Base-by-base conservation (phyloP, 345 rosid genomes). In the Geranium rotundifolium region DNA sequence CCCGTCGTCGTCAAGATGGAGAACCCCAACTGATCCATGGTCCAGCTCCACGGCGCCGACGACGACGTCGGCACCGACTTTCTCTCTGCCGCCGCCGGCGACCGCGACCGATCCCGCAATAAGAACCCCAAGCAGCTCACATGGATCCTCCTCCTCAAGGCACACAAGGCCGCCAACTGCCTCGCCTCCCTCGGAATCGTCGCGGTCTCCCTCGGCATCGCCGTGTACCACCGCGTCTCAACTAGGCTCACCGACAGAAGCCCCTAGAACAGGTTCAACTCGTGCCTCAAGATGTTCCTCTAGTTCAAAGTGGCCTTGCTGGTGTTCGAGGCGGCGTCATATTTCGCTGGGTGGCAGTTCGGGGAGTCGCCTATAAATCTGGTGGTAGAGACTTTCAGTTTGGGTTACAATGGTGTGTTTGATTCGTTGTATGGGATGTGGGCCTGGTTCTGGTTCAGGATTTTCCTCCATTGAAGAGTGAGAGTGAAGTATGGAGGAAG, bases 1-100 rank as follows among this genome's bases (percentile, higher is more conserved):
- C 91, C 99, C 29, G 99, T 92, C 3, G 96, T 92, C n/a, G 88
- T 92, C 39, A 92, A 89, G 73, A 90, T 92, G 97, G 96, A 92
- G 69, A 90, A 92, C 72, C 99, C 99, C 3, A 92, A 90, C 76
- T 92, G 99, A 97, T 90, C 97, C 23, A 90, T 92, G 96, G 85
- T 85, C 16, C 97, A 92, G 75, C 84, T 92, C 1, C 87, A 92
- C 61, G 84, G 81, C n/a, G n/a, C n/a, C n/a, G n/a, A n/a, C n/a
- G n/a, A n/a, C n/a, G n/a, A n/a, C n/a, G 0, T 75, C 88, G 0
- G 87, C 85, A 19, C 88, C 85, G 97, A 92, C 75, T 87, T 92
- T 67, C 63, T 86, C 64, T 71, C 73, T 15, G 61, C n/a, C n/a
- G n/a, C n/a, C n/a, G 3, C 31, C 55, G 54, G 20, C 56, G 29